These are phyloP conservation scores for Tylopilus sp. DNA, from an alignment of 768 basidiomycete genomes.

Conservation along the genomic window DNA sequence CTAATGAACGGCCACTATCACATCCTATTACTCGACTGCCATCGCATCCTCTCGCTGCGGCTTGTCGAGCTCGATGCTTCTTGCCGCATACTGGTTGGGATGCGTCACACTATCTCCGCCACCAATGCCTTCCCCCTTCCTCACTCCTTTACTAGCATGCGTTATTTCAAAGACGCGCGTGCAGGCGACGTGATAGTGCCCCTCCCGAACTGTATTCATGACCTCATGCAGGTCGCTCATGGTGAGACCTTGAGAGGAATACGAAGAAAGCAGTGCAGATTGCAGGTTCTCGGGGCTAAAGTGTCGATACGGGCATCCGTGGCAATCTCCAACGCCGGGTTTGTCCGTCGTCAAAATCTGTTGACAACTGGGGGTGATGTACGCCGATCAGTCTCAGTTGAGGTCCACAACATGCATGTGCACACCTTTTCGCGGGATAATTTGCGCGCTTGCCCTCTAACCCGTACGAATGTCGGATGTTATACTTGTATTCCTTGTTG, in stretches of 20 bases:
- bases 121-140: conserved; percentile 87
- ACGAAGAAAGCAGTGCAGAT: conserved; percentile 65
- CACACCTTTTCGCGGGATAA: conserved; percentile 87
- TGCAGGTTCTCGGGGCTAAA: conserved; percentile 82
- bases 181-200: conserved; percentile 93
- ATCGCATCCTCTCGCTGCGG: conserved; percentile 41
- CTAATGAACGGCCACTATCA: not conserved
- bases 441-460: conserved; percentile 93
- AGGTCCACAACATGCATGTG: not conserved
- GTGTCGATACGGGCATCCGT: conserved; percentile 93
- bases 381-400: not conserved
- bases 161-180: conserved; percentile 96
- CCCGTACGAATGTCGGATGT: conserved; percentile 93
- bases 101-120: conserved; percentile 86
- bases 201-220: conserved; percentile 68
- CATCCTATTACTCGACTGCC: conserved; percentile 31
- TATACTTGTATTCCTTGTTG: conserved; percentile 97
- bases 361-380: conserved; percentile 63
- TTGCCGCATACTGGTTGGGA: conserved; percentile 87
- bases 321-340: conserved; percentile 65
- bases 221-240: conserved; percentile 78
- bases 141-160: conserved; percentile 65
- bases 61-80: conserved; percentile 64
- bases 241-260: conserved; percentile 62
- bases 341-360: conserved; percentile 72